phyloP scores from a whole-genome alignment of 805 yeast species.

The Maudiozyma serrabonitensis region DNA sequence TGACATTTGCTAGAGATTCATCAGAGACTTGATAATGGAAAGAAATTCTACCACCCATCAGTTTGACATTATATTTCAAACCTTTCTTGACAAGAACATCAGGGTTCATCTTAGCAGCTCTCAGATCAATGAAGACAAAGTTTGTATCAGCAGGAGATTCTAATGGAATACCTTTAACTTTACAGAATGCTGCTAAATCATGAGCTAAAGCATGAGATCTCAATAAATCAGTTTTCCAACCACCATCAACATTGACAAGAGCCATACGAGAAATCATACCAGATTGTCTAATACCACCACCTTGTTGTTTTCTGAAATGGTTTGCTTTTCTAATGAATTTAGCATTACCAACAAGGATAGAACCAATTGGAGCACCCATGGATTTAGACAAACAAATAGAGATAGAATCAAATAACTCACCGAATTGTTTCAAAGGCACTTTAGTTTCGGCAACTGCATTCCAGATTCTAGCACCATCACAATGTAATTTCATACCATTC shows the following conservation, averaged over 20 bases:
- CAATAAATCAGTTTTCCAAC: slow-evolving; percentile 50
- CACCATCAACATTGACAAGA: slow-evolving; percentile 59
- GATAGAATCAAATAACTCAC: slow-evolving; percentile 72
- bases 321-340: slow-evolving; percentile 57
- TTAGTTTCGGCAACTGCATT: slow-evolving; percentile 69
- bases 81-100: slow-evolving; percentile 43
- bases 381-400: slow-evolving; percentile 85
- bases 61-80: slow-evolving; percentile 48
- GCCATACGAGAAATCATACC: slow-evolving; percentile 82
- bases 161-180: slow-evolving; percentile 42
- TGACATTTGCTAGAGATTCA: slow-evolving; percentile 47
- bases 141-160: slow-evolving; percentile 77
- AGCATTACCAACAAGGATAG: slow-evolving; percentile 63
- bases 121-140: slow-evolving; percentile 67
- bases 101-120: slow-evolving; percentile 45
- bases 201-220: slow-evolving; percentile 43
- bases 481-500: slow-evolving; percentile 54
- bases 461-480: slow-evolving; percentile 93
- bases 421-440: slow-evolving; percentile 57
- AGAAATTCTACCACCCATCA: slow-evolving; percentile 68
- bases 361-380: slow-evolving; percentile 89
- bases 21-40: slow-evolving; percentile 63
- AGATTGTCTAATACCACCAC: slow-evolving; percentile 88
- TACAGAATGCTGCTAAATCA: slow-evolving; percentile 44
- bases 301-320: slow-evolving; percentile 84